Evolutionary conservation across 208 protist genomes (phyloP), one percentile per base, ranked within the genome.

Genomic region (Wallacemonas rigidus): DNA sequence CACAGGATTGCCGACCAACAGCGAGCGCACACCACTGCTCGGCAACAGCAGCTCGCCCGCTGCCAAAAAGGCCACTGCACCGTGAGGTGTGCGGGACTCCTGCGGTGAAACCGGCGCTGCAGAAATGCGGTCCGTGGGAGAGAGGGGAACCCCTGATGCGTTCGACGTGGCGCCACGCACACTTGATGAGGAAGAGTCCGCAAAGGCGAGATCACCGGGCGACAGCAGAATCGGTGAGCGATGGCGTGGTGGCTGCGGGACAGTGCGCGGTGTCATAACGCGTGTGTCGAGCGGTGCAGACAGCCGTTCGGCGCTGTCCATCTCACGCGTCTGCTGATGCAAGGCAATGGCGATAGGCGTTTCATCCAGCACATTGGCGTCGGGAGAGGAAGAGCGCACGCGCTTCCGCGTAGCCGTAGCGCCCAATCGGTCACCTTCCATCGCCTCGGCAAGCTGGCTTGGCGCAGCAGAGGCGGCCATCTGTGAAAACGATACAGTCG

Each of bases 201-300:
- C 11, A 38, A 63, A 63, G 57, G 44, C 43, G 3, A 65, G 12
- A 17, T 65, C 60, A 14, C 60, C 60, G 26, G 60, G 60, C 60
- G 60, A 51, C 5, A 65, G 43, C 8, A 45, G 14, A 65, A 65
- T 65, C 14, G 60, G 60, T 3, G 60, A 65, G 60, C 60, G 60
- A 14, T 41, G 60, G 11, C 60, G 60, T 5, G 60, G 60, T 35
- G 26, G 26, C 26, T 65, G 38, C 9, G 47, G 38, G 14, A 50
- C 60, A 4, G 60, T 65, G 11, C 41, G 60, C 3, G 60, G 60
- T 45, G 60, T 44, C 5, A 1, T 62, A 7, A 38, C 15, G 53
- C 15, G 53, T 17, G 53, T 57, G 26, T 26, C 26, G 26, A 26
- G 26, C 26, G 26, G 26, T 26, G 26, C 26, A 26, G 26, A 26